Conservation (phyloP, 2,329 filamentous ascomycete species). For the Penicillium expansum region DNA sequence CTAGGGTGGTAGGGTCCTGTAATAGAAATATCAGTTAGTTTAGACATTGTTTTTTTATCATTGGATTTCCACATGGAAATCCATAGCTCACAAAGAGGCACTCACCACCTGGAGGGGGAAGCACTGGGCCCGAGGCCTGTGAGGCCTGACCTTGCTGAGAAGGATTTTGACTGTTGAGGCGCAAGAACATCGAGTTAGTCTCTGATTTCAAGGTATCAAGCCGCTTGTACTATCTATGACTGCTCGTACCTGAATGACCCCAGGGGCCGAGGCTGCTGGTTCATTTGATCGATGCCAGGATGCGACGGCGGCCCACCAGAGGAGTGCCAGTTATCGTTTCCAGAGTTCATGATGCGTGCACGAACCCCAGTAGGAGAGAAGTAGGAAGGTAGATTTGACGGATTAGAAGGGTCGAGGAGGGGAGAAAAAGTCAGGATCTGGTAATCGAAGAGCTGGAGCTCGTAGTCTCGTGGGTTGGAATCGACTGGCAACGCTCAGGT, state of each 20-base stretch:
- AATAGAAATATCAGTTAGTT: conserved; percentile 20
- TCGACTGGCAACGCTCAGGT: conserved; percentile 20
- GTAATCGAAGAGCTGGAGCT: conserved; percentile 21
- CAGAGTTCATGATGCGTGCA: conserved; percentile 41
- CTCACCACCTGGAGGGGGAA: conserved; percentile 43
- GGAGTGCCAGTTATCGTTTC: conserved; percentile 45
- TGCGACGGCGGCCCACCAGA: conserved; percentile 42
- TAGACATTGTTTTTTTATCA: not conserved
- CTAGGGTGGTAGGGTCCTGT: conserved; percentile 43
- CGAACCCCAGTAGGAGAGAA: conserved; percentile 15
- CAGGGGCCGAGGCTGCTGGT: conserved; percentile 43
- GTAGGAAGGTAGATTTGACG: conserved; percentile 16
- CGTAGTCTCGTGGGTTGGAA: conserved; percentile 11
- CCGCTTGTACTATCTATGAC: not conserved
- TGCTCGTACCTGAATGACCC: conserved; percentile 45
- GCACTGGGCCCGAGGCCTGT: conserved; percentile 39
- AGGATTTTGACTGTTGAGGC: conserved; percentile 35
- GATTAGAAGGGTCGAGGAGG: conserved; percentile 8
- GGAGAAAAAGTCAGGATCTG: conserved; percentile 12
- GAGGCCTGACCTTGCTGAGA: conserved; percentile 40
- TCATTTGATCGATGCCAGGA: conserved; percentile 44
- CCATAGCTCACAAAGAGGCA: not conserved
- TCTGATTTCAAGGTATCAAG: not conserved
- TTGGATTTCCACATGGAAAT: not conserved
- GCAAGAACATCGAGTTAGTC: conserved; percentile 14